These are phyloP conservation scores for Penicillium coprophilum DNA, from an alignment of 495 filamentous ascomycete genomes.

Conservation along the genomic window DNA sequence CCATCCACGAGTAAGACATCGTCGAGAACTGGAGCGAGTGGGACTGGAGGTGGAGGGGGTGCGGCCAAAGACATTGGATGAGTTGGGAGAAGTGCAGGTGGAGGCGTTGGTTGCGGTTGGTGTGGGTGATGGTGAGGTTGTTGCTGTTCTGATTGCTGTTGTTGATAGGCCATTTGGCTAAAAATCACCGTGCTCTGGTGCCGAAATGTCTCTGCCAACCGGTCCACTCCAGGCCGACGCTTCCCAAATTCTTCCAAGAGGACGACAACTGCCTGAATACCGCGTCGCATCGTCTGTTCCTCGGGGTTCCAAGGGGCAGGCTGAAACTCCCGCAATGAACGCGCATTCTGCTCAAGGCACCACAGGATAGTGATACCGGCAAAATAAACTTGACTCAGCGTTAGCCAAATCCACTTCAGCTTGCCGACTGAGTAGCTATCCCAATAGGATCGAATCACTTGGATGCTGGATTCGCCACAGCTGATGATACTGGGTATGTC, in stretches of 20 bases:
- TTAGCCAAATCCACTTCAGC: conserved; percentile 57
- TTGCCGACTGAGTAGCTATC: conserved; percentile 50
- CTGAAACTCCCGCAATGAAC: conserved; percentile 41
- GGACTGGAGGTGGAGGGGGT: conserved; percentile 38
- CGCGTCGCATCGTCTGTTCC: conserved; percentile 47
- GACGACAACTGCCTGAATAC: conserved; percentile 47
- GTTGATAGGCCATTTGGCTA: conserved; percentile 45
- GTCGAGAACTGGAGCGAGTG: conserved; percentile 45
- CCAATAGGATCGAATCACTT: conserved; percentile 52
- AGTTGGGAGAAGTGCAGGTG: conserved; percentile 25
- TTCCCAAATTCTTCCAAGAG: conserved; percentile 51
- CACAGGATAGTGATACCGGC: conserved; percentile 52
- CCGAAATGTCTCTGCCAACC: conserved; percentile 45
- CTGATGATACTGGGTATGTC: conserved; percentile 44
- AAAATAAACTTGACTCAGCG: conserved; percentile 53
- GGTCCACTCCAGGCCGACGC: conserved; percentile 49
- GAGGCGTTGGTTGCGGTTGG: conserved; percentile 24
- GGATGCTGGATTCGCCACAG: conserved; percentile 51
- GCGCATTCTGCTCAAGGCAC: conserved; percentile 50
- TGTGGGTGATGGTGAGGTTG: conserved; percentile 23
- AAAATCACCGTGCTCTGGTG: conserved; percentile 49
- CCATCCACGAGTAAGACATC: conserved; percentile 43
- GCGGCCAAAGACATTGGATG: conserved; percentile 25
- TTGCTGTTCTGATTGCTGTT: conserved; percentile 31
- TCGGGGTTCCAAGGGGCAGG: conserved; percentile 45